Evolutionary conservation across 2,329 filamentous ascomycete species (phyloP), one percentile per base, ranked within the genome.

Genomic region (Chlorencoelia australis): DNA sequence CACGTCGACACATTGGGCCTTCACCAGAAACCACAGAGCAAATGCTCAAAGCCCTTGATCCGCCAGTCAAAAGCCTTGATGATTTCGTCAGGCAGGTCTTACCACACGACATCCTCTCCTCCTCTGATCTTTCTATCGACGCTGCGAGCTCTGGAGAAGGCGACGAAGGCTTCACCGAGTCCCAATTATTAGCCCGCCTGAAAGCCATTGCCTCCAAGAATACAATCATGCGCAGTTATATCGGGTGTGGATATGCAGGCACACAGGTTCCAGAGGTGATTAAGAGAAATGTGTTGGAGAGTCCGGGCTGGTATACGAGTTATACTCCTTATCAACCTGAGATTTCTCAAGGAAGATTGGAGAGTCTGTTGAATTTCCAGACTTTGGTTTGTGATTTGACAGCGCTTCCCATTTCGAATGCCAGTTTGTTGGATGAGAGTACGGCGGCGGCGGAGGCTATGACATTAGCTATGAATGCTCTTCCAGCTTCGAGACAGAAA

Each of bases 301-400:
- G 82, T 58, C 89, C 89, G 4, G 87, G 80, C 7, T 96, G 89
- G 89, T 96, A 96, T 60, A 96, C 89, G 26, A 94, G 87, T 64
- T 95, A 96, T 61, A 95, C 89, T 0, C 89, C 89, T 11, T 96
- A 95, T 62, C 89, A 96, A 65, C 82, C 89, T 2, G 89, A 96
- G 64, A 94, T 96, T 66, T 94, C 87, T 59, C 89, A 96, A 64
- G 89, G 89, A 22, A 79, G 89, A 37, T 64, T 96, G 44, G 86
- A 95, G 68, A 94, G 86, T 5, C 67, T 96, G 36, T 68, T 96
- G 45, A 96, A 96, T 68, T 96, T 87, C 66, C 89, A 96, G 67
- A 96, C 89, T 13, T 70, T 96, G 66, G 81, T 94, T 7, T 78
- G 79, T 2, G 89, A 95, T 56, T 67, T 96, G 46, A 95, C 89